These are phyloP conservation scores for Ampelocalamus luodianensis DNA, from an alignment of 176 grass and related monocot species.

Conservation along the genomic window DNA sequence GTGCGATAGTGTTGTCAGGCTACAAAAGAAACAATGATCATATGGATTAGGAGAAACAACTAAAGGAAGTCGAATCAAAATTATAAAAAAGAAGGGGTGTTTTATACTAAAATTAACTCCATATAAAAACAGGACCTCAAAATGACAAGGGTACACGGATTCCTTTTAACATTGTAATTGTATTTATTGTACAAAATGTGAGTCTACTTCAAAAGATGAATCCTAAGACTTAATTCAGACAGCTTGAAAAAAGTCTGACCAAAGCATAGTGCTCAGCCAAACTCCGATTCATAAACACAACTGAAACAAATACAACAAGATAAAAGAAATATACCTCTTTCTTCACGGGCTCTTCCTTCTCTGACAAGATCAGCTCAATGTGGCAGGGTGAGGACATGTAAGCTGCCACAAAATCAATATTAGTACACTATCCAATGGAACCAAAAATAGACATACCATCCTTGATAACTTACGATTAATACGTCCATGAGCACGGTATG, in stretches of 20 bases:
- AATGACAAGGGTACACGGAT: background rate
- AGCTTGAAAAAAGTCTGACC: background rate
- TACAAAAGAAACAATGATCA: conserved; percentile 42
- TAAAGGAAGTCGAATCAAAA: background rate
- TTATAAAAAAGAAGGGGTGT: background rate
- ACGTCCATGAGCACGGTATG: conserved; percentile 70
- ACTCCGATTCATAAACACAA: background rate
- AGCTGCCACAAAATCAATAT: conserved; percentile 44
- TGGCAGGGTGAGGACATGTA: conserved; percentile 92
- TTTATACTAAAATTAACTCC: background rate
- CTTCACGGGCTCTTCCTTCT: conserved; percentile 87
- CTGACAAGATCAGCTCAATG: conserved; percentile 77
- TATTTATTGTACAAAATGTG: background rate
- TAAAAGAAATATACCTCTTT: conserved; percentile 58
- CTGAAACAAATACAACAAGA: background rate
- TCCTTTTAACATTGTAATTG: background rate
- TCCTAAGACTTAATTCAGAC: background rate
- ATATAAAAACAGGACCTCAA: background rate
- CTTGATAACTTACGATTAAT: conserved; percentile 58
- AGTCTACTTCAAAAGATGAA: background rate
- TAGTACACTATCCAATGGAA: background rate
- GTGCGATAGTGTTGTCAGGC: conserved; percentile 59
- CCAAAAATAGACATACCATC: background rate
- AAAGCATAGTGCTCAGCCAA: background rate
- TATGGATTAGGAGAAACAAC: background rate